Evolutionary conservation across 2,329 filamentous ascomycete genomes (phyloP).

Genomic region (Claviceps monticola): DNA sequence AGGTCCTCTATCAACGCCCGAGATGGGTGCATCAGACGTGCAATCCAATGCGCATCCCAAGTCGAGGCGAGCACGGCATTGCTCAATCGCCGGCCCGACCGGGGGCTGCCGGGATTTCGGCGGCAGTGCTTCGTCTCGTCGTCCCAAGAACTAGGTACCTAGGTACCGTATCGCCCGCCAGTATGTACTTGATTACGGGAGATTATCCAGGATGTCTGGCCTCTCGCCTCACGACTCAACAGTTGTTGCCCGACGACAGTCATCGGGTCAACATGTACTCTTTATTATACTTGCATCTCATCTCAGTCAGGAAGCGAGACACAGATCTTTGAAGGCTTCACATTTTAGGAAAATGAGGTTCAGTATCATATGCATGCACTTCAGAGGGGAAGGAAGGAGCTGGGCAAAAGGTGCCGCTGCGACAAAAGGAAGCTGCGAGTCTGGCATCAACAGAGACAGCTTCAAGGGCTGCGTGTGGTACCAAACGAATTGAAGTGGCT

Average conservation of each 20-base stretch:
- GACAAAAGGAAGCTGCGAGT: neutral
- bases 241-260: no score
- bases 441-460: neutral
- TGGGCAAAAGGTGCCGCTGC: neutral
- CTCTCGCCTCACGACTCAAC: neutral
- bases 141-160: neutral
- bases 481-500: neutral
- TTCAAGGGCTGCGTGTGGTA: neutral
- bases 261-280: no score
- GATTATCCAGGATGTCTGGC: neutral
- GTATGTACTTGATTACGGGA: neutral
- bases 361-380: neutral
- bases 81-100: neutral
- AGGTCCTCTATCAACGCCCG: neutral
- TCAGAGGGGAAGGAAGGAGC: neutral
- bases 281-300: no score
- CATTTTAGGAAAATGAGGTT: neutral
- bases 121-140: neutral
- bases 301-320: no score
- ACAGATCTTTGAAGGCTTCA: no score
- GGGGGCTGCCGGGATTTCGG: neutral
- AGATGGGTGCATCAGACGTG: neutral
- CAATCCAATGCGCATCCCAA: neutral
- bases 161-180: no score
- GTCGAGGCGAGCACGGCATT: neutral